A percentile compares a stretch with the other conserved stretches of the same genome.
Evolutionary conservation across 495 filamentous ascomycete species (phyloP).

Genomic region (Lasiosphaeria ovina): DNA sequence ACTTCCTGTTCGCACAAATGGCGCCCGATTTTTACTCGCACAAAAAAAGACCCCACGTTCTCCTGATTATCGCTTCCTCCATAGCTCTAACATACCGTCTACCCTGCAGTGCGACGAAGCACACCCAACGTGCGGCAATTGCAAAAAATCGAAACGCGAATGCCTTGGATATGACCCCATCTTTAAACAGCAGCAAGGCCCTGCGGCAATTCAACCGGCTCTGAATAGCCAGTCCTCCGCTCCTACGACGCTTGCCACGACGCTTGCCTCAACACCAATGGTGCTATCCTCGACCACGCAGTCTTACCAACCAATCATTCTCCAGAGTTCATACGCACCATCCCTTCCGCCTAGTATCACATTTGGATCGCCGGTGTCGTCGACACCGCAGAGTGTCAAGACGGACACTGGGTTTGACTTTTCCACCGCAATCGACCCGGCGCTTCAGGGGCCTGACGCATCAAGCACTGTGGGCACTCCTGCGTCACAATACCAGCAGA

Average conservation of each 20-base stretch:
- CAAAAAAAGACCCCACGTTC: not conserved
- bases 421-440: constrained; percentile 70
- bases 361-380: constrained; percentile 39
- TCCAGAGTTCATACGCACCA: constrained; percentile 28
- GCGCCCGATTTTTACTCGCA: too few species aligned
- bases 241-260: constrained; percentile 28
- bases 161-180: constrained; percentile 98
- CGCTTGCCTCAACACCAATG: constrained; percentile 30
- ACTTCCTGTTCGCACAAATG: too few species aligned
- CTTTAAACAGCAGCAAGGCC: constrained; percentile 83
- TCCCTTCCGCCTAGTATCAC: constrained; percentile 27
- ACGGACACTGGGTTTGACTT: constrained; percentile 63
- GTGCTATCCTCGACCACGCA: constrained; percentile 33
- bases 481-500: constrained; percentile 38
- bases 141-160: constrained; percentile 96
- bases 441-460: constrained; percentile 53
- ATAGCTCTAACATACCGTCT: not conserved
- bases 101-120: constrained; percentile 83
- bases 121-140: constrained; percentile 93
- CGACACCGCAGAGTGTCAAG: constrained; percentile 56
- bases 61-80: not conserved
- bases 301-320: constrained; percentile 29
- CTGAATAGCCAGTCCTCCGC: constrained; percentile 35
- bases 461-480: constrained; percentile 33
- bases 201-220: constrained; percentile 74